Percentiles rank a stretch among this genome's conserved stretches.
Evolutionary conservation across 2,329 filamentous ascomycete genomes (phyloP).

Genomic region (Penicillium capsulatum): DNA sequence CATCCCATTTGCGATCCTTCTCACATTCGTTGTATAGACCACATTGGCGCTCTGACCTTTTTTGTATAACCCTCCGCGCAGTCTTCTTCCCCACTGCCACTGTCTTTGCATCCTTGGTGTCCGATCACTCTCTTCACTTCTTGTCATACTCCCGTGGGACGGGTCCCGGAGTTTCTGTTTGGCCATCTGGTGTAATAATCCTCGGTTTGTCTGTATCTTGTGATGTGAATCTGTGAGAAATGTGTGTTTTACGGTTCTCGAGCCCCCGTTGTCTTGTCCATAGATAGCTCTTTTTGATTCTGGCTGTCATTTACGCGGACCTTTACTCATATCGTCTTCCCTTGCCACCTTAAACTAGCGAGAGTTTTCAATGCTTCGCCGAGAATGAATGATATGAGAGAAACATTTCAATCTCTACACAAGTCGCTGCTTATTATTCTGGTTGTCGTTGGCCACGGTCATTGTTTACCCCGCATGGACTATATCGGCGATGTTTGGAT

Average conservation of each 20-base stretch:
- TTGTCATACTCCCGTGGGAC: conserved; percentile 13
- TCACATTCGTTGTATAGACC: conserved; percentile 30
- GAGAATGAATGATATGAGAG: no score
- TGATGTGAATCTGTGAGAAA: neutral
- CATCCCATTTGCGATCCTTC: conserved; percentile 7
- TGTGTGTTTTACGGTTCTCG: neutral
- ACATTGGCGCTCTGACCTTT: conserved; percentile 20
- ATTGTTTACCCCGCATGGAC: neutral
- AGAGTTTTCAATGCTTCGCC: neutral
- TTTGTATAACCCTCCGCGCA: conserved; percentile 18
- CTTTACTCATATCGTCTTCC: no score
- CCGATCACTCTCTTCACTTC: conserved; percentile 16
- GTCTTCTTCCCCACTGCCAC: conserved; percentile 11
- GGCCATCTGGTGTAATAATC: conserved; percentile 22
- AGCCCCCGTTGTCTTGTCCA: conserved; percentile 6
- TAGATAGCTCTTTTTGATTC: conserved; percentile 12
- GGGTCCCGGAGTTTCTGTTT: conserved; percentile 18
- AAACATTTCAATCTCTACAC: no score
- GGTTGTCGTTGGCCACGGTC: no score
- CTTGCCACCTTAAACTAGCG: neutral
- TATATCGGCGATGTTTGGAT: no score
- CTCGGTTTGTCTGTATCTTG: conserved; percentile 8
- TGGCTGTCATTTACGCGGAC: conserved; percentile 15
- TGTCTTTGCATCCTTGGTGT: conserved; percentile 23
- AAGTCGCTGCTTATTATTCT: no score